Conservation (phyloP, 768 basidiomycete genomes). For the Phylloporus sp. region DNA sequence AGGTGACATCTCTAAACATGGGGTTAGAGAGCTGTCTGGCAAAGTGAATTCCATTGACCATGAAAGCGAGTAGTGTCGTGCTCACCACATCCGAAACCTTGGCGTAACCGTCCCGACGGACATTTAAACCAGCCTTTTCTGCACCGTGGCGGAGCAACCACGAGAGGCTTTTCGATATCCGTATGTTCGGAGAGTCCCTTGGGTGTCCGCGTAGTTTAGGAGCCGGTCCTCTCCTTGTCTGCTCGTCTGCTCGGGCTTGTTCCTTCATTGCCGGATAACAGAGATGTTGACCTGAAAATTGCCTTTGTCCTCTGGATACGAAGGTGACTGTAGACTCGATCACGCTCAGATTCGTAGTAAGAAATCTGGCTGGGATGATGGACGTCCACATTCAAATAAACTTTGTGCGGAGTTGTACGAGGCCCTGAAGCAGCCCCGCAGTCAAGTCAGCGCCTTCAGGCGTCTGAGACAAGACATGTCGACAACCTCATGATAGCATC, state of each 20-base stretch:
- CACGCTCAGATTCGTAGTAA: neutral
- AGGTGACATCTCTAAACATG: conserved; percentile 59
- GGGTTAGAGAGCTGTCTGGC: conserved; percentile 59
- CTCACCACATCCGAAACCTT: conserved; percentile 79
- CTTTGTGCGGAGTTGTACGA: neutral
- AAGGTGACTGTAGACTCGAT: neutral
- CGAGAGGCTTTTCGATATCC: conserved; percentile 81
- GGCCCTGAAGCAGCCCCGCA: too few species aligned
- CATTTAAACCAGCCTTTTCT: conserved; percentile 62
- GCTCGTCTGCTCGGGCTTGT: conserved; percentile 5
- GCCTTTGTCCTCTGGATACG: neutral
- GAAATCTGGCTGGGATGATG: neutral
- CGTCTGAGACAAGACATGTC: neutral
- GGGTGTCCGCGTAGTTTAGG: conserved; percentile 56
- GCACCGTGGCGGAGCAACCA: conserved; percentile 94
- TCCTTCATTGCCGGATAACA: conserved; percentile 8
- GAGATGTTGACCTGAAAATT: conserved; percentile 1
- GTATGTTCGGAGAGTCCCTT: conserved; percentile 62
- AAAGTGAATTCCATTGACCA: conserved; percentile 3
- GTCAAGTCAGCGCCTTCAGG: conserved; percentile 4
- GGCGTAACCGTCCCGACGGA: conserved; percentile 85
- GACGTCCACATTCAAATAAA: conserved; percentile 9
- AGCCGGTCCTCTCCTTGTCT: conserved; percentile 14
- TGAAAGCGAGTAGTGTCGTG: neutral
- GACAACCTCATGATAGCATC: conserved; percentile 12